phyloP scores from a whole-genome alignment of 805 yeast genomes.

The Teunomyces funiuensis region DNA sequence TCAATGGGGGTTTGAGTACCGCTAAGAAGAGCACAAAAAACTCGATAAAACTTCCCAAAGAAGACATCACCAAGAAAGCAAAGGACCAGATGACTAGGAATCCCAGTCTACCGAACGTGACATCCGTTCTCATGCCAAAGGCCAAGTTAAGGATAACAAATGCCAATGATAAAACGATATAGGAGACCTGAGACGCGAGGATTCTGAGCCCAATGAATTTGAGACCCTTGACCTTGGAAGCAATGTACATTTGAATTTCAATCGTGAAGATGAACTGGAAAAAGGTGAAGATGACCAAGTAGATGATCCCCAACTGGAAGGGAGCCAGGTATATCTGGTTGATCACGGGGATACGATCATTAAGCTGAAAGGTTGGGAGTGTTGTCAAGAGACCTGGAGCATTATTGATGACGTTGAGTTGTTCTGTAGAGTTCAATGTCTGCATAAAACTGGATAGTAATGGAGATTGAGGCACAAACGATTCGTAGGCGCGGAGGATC shows the following conservation, averaged over 20 bases:
- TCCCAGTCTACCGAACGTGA: slow-evolving; percentile 31
- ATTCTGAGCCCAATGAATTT: slow-evolving; percentile 25
- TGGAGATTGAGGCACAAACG: slow-evolving; percentile 18
- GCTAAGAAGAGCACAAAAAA: slow-evolving; percentile 22
- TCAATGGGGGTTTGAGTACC: slow-evolving; percentile 24
- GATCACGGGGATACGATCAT: slow-evolving; percentile 25
- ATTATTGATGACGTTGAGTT: slow-evolving; percentile 9
- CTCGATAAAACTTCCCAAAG: slow-evolving; percentile 33
- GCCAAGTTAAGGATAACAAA: slow-evolving; percentile 30
- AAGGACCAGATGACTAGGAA: slow-evolving; percentile 35
- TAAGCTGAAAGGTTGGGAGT: slow-evolving; percentile 22
- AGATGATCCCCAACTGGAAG: slow-evolving; percentile 32
- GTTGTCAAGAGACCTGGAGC: slow-evolving; percentile 26
- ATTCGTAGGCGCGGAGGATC: slow-evolving; percentile 15
- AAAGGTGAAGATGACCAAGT: slow-evolving; percentile 32
- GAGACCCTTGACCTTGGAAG: slow-evolving; percentile 25
- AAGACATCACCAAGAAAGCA: slow-evolving; percentile 28
- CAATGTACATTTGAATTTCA: slow-evolving; percentile 27
- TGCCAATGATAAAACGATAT: slow-evolving; percentile 26
- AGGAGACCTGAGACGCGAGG: slow-evolving; percentile 27
- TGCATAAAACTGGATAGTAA: slow-evolving; percentile 17
- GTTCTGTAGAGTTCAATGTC: slow-evolving; percentile 10
- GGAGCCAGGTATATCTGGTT: slow-evolving; percentile 30
- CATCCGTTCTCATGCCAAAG: slow-evolving; percentile 20
- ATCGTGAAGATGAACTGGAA: slow-evolving; percentile 32